Evolutionary conservation across 306 rosid genomes (phyloP), one percentile per base, ranked within the genome.

Genomic region (Trifolium pratense): DNA sequence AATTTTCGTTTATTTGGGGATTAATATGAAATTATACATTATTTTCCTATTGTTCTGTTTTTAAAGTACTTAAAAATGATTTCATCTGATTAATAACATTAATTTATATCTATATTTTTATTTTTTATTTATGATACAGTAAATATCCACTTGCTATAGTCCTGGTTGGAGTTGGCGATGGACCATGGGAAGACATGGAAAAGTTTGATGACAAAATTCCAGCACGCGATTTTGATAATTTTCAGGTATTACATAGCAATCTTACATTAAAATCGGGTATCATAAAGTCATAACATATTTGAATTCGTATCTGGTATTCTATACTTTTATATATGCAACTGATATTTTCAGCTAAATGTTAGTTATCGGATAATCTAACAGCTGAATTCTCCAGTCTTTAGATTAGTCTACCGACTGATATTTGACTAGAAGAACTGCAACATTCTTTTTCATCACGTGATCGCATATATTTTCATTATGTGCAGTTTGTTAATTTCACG

Each of bases 161-260:
- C 83, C 92, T 93, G 21, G 81, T 93, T 60, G 98, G 98, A 84
- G 96, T 89, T 55, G 98, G 98, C 7, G 97, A 93, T 68, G 97
- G 98, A 31, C 98, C 98, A 16, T 93, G 98, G 98, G 98, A 91
- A 6, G 94, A 93, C 85, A 93, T 91, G 97, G 82, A 48, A 86
- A 93, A 81, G 70, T 93, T 93, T 46, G 97, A 93, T 68, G 97
- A 93, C 83, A 91, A 81, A 84, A 39, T 93, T 79, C 98, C 97
- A 0, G 75, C 94, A 1, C 91, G 98, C 0, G 88, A 87, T 15
- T 88, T 86, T 5, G 98, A 93, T 61, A 93, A 93, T 79, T 93
- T 93, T 79, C 98, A 93, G 97, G 98, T 84, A 42, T 37, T 20
- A 37, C 16, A 68, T 66, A 5, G 3, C 43, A 75, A 21, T 10